Evolutionary conservation across 2,329 filamentous ascomycete species (phyloP).

Genomic region (Diatrype stigma): DNA sequence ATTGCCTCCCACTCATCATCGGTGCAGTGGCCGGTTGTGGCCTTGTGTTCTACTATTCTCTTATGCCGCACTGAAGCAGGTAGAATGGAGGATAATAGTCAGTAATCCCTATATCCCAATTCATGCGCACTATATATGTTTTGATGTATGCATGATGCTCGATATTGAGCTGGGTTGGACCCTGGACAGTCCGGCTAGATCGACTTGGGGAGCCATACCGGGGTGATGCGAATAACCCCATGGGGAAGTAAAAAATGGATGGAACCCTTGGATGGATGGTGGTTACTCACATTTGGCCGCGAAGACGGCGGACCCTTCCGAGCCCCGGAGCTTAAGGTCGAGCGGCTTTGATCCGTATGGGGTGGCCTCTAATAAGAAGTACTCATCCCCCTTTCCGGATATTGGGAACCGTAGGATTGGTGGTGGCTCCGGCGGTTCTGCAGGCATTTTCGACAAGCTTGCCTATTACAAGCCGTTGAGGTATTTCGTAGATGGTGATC

Average conservation of each 20-base stretch:
- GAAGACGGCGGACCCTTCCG: constrained; percentile 62
- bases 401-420: constrained; percentile 56
- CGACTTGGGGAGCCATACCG: constrained; percentile 1
- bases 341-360: constrained; percentile 48
- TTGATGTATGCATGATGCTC: neutral
- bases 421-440: neutral
- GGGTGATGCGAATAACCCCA: too few species aligned
- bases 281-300: constrained; percentile 49
- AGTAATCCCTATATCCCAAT: neutral
- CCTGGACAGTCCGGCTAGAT: constrained; percentile 5
- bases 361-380: constrained; percentile 58
- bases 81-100: constrained; percentile 5
- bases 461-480: too few species aligned
- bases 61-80: constrained; percentile 51
- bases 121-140: neutral
- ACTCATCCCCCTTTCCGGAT: constrained; percentile 46
- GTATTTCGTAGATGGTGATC: too few species aligned
- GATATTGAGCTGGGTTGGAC: too few species aligned
- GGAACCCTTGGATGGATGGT: constrained; percentile 1
- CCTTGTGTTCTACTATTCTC: constrained; percentile 47
- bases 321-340: constrained; percentile 64
- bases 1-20: constrained; percentile 65
- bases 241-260: neutral
- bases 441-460: neutral
- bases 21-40: constrained; percentile 49